Evolutionary conservation across 345 rosid genomes (phyloP).

Genomic region (Ricinus communis): DNA sequence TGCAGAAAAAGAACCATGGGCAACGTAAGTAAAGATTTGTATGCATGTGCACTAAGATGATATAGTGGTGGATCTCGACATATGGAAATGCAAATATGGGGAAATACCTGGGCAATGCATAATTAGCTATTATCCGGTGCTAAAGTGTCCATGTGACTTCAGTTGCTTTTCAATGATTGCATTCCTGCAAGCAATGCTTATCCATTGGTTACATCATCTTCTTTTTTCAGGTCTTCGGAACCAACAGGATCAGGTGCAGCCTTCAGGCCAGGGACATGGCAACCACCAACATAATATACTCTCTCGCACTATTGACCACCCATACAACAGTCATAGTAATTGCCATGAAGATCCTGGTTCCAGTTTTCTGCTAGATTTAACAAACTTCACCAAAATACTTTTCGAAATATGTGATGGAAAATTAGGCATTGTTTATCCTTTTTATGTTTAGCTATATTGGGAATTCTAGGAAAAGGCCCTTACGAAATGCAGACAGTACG

Average conservation of each 20-base stretch:
- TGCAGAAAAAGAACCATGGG: constrained; percentile 29
- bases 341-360: not conserved
- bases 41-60: not conserved
- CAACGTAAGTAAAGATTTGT: constrained; percentile 40
- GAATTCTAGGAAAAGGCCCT: not conserved
- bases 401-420: not conserved
- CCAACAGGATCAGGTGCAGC: constrained; percentile 86
- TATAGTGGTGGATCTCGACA: not conserved
- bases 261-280: constrained; percentile 94
- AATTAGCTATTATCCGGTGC: too few relatives aligned
- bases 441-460: not conserved
- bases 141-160: too few relatives aligned
- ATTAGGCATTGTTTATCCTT: constrained; percentile 11
- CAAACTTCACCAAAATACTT: not conserved
- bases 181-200: not conserved
- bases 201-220: not conserved
- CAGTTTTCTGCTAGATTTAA: not conserved
- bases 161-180: too few relatives aligned
- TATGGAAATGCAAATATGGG: not conserved
- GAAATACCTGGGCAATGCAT: not conserved
- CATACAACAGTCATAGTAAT: not conserved
- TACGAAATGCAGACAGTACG: not conserved
- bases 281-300: constrained; percentile 65
- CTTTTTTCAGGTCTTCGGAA: constrained; percentile 62
- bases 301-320: not conserved